Conservation (phyloP, 441 rosid species). For the Mallotus repandus region DNA sequence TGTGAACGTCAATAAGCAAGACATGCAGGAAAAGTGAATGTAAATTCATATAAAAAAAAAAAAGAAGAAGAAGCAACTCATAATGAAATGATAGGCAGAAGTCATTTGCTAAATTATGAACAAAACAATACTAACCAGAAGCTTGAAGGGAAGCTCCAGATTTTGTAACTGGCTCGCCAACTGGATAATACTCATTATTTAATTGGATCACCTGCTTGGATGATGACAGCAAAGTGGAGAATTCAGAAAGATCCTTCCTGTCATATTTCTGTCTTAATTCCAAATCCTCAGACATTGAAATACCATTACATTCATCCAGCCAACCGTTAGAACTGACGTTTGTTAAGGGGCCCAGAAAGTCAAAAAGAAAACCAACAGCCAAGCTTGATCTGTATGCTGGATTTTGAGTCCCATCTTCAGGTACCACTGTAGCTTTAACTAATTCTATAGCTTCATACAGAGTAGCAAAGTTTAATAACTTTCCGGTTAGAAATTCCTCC, state of each 20-base stretch:
- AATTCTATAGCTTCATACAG: conserved; percentile 57
- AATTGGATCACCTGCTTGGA: conserved; percentile 61
- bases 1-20: not conserved
- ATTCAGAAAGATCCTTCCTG: conserved; percentile 15
- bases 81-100: not conserved
- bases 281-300: conserved; percentile 18
- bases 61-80: not conserved
- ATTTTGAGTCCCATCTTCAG: conserved; percentile 44
- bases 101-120: not conserved
- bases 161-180: conserved; percentile 66
- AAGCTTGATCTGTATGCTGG: conserved; percentile 76
- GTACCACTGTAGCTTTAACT: conserved; percentile 49
- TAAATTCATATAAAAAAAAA: conserved; percentile 25
- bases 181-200: conserved; percentile 56
- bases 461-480: conserved; percentile 41
- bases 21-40: conserved; percentile 41
- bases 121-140: conserved; percentile 61
- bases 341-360: conserved; percentile 54
- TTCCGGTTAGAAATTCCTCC: conserved; percentile 59
- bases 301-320: conserved; percentile 22
- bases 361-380: conserved; percentile 67
- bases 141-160: conserved; percentile 79
- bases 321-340: conserved; percentile 18
- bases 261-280: conserved; percentile 26
- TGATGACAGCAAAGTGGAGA: conserved; percentile 53